Evolutionary conservation across 345 rosid species (phyloP).

Genomic region (Excoecaria agallocha): DNA sequence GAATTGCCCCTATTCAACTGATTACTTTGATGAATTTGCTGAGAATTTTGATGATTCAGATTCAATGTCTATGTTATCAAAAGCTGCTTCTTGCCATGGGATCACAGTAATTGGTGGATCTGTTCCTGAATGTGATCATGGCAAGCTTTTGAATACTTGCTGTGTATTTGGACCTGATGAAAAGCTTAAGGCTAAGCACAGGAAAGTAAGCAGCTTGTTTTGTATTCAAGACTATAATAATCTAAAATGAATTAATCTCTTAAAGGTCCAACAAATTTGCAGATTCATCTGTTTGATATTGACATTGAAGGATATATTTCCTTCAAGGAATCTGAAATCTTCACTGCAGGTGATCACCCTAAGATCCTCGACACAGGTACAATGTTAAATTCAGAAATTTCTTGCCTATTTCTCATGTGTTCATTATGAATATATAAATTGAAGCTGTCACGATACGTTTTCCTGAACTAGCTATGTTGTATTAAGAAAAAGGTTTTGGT

Average conservation of each 20-base stretch:
- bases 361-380: slow-evolving; percentile 27
- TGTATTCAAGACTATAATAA: too few species aligned
- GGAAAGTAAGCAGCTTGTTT: slow-evolving; percentile 10
- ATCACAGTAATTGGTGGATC: slow-evolving; percentile 32
- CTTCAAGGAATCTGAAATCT: slow-evolving; percentile 26
- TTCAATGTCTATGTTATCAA: slow-evolving; percentile 26
- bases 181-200: slow-evolving; percentile 29
- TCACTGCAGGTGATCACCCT: slow-evolving; percentile 22
- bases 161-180: slow-evolving; percentile 32
- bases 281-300: slow-evolving; percentile 30
- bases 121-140: slow-evolving; percentile 23
- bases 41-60: slow-evolving; percentile 25
- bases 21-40: slow-evolving; percentile 25
- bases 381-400: not conserved
- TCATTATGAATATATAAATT: too few species aligned
- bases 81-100: slow-evolving; percentile 26
- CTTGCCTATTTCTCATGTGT: too few species aligned
- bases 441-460: slow-evolving; percentile 24
- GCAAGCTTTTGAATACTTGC: slow-evolving; percentile 27
- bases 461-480: slow-evolving; percentile 35
- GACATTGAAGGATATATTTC: slow-evolving; percentile 22
- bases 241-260: too few species aligned
- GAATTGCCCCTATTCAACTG: slow-evolving; percentile 29
- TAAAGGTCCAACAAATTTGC: not conserved
- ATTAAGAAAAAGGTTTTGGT: slow-evolving; percentile 24